Evolutionary conservation across 164 flowering plant species (phyloP), one percentile per base, ranked within the genome.

Genomic region (Vitis labrusca): DNA sequence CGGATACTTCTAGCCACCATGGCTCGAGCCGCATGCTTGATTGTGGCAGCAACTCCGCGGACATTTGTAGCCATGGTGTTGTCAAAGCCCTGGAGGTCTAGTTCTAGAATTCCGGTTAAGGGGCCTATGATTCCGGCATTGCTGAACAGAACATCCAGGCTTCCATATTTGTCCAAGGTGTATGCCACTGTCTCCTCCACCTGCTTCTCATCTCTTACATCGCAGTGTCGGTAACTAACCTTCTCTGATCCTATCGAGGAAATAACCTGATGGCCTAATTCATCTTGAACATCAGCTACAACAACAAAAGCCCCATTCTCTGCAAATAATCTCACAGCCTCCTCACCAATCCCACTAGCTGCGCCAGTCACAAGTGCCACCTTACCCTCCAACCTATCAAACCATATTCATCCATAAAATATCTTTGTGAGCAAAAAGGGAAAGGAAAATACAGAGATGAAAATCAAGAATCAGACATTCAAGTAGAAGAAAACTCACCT

Each of bases 291-390:
- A 57, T 92, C 97, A 1, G 82, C 93, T 5, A 74, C 68, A 9
- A 92, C 91, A 2, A 90, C 86, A 2, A 64, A 54, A 1, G 93
- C 95, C 0, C 97, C 97, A 11, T 92, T 69, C 11, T 82, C 80
- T 0, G 66, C 80, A 60, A 90, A 92, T 17, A 92, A 50, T 56
- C 88, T 72, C 19, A 74, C 94, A 0, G 94, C 63, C 2, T 80
- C 88, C 69, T 85, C 93, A 0, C 97, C 93, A 13, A 91, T 91
- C 59, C 97, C 94, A 37, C 97, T 90, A 0, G 97, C 91, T 16
- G 80, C 94, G 0, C 97, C 97, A 1, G 97, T 91, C 51, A 91
- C 59, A 0, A 90, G 71, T 2, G 88, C 89, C 47, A 92, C 94
- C 80, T 88, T 92, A 1, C 92, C 92, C 17, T 86, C 83, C 74